A percentile compares a stretch with the other conserved stretches of the same genome.
Evolutionary conservation across 768 basidiomycete species (phyloP).

Genomic region (Boletus barrowsii): DNA sequence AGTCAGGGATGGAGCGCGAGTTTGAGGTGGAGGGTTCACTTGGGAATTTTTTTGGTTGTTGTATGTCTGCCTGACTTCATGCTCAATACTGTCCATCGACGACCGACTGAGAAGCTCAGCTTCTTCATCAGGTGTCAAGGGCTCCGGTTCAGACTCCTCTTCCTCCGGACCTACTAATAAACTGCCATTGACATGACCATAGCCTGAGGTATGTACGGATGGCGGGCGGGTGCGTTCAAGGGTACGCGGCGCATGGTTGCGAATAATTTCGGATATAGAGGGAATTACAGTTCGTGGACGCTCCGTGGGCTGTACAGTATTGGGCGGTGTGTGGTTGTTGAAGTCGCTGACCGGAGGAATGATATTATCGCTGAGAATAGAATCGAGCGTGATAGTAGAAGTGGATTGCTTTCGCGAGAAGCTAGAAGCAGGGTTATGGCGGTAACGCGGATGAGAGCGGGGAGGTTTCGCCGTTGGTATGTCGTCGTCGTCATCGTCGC

Average conservation of each 20-base stretch:
- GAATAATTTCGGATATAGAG: constrained; percentile 87
- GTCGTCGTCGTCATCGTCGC: constrained; percentile 45
- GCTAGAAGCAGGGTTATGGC: constrained; percentile 17
- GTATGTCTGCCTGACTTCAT: constrained; percentile 73
- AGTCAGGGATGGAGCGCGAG: constrained; percentile 31
- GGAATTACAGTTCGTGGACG: constrained; percentile 56
- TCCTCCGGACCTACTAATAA: constrained; percentile 46
- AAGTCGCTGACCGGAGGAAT: constrained; percentile 8
- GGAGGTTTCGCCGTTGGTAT: constrained; percentile 12
- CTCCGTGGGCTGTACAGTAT: constrained; percentile 22
- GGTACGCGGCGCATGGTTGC: constrained; percentile 65
- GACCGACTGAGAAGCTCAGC: constrained; percentile 71
- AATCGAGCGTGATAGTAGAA: constrained; percentile 31
- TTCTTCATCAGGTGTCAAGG: constrained; percentile 53
- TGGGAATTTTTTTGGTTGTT: constrained; percentile 47
- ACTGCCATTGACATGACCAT: constrained; percentile 47
- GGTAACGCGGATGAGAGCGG: constrained; percentile 20
- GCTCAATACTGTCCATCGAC: constrained; percentile 83
- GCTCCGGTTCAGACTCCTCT: constrained; percentile 49
- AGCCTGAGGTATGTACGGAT: constrained; percentile 45
- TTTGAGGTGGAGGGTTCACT: constrained; percentile 38
- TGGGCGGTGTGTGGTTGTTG: constrained; percentile 5
- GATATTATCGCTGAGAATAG: constrained; percentile 16
- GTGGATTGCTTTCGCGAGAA: constrained; percentile 26
- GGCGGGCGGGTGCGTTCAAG: constrained; percentile 46